Evolutionary conservation across 805 yeast genomes (phyloP).

Genomic region (Priceomyces castillae): DNA sequence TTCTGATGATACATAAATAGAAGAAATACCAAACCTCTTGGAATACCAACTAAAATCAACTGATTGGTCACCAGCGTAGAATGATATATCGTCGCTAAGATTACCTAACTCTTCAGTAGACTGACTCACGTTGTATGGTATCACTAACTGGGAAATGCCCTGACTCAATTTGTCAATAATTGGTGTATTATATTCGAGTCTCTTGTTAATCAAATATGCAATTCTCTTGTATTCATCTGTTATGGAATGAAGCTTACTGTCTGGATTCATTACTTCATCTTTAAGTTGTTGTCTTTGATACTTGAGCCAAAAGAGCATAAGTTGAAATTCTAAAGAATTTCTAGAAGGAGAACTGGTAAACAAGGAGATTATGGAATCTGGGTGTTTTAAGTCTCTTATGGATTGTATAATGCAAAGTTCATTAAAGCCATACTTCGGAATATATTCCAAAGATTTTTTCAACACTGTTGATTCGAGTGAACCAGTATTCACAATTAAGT

Average conservation of each 20-base stretch:
- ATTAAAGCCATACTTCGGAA: conserved; percentile 54
- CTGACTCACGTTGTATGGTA: conserved; percentile 57
- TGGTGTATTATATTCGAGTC: conserved; percentile 53
- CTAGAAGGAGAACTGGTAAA: conserved; percentile 39
- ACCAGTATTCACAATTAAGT: conserved; percentile 27
- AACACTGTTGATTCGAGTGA: conserved; percentile 43
- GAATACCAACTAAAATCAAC: conserved; percentile 91
- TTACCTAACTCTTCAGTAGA: conserved; percentile 69
- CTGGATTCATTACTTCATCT: conserved; percentile 25
- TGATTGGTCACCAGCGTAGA: conserved; percentile 72
- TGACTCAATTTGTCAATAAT: conserved; percentile 41
- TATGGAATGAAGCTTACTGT: conserved; percentile 27
- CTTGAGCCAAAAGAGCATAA: conserved; percentile 52
- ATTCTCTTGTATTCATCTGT: conserved; percentile 42
- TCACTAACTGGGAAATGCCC: conserved; percentile 59
- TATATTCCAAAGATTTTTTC: conserved; percentile 34
- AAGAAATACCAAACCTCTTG: conserved; percentile 69
- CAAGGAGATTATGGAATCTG: conserved; percentile 48
- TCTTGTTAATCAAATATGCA: conserved; percentile 43
- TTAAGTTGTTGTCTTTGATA: conserved; percentile 38
- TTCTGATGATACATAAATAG: conserved; percentile 73
- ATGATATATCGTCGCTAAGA: conserved; percentile 80
- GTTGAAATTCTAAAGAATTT: conserved; percentile 51
- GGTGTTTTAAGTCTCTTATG: conserved; percentile 45
- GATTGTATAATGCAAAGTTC: conserved; percentile 48